Conservation (phyloP, 345 rosid species). For the Citropsis articulata region DNA sequence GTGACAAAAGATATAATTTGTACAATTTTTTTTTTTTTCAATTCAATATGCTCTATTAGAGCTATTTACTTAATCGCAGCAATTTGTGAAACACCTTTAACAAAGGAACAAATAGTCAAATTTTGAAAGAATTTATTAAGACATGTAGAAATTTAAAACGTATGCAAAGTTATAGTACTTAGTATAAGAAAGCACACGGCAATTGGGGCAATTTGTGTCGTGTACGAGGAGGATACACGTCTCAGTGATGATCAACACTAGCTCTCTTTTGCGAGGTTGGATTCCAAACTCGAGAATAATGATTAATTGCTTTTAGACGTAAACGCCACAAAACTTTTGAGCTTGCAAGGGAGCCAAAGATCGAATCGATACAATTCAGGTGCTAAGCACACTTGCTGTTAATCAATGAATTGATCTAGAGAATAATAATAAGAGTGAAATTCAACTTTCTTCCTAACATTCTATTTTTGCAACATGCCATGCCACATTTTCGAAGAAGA, state of each 20-base stretch:
- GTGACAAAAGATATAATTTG: not conserved
- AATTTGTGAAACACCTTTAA: not conserved
- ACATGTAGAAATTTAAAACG: not conserved
- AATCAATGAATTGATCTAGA: too few relatives aligned
- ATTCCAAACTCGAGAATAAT: not conserved
- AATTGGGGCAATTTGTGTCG: too few relatives aligned
- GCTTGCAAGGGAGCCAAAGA: not conserved
- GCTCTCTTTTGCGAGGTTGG: not conserved
- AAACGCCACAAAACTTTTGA: not conserved
- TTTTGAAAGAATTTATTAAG: not conserved
- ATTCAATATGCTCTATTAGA: not conserved
- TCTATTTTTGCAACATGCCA: too few relatives aligned
- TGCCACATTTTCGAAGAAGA: too few relatives aligned
- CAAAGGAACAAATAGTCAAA: not conserved
- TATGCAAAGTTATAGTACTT: too few relatives aligned
- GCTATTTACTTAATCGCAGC: not conserved
- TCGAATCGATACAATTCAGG: not conserved
- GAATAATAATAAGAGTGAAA: too few relatives aligned
- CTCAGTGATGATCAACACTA: too few relatives aligned
- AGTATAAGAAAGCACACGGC: too few relatives aligned
- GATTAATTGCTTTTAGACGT: not conserved
- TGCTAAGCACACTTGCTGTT: too few relatives aligned
- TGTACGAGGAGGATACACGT: too few relatives aligned
- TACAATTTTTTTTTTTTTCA: not conserved
- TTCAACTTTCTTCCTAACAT: too few relatives aligned